phyloP scores from a whole-genome alignment of 2,329 filamentous ascomycete genomes.

The Paraconiothyrium brasiliense region DNA sequence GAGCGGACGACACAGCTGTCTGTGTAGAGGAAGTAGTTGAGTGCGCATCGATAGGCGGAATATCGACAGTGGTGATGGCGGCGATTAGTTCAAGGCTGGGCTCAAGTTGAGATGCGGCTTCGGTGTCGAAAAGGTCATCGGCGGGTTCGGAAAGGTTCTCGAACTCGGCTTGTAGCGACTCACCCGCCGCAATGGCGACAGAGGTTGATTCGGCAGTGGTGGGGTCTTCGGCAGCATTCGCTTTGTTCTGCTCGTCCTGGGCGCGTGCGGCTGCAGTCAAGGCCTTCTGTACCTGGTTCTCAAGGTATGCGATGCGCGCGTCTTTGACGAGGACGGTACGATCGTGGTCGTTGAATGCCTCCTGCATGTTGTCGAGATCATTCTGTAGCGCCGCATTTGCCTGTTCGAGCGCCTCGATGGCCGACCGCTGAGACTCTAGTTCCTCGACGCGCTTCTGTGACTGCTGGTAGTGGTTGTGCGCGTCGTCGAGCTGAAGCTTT shows the following conservation, averaged over 20 bases:
- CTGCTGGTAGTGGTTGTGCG: conserved; percentile 2
- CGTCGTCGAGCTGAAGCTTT: neutral
- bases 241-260: neutral
- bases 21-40: conserved; percentile 2
- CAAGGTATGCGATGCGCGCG: conserved; percentile 10
- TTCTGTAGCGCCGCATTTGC: conserved; percentile 1
- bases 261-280: neutral
- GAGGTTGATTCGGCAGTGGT: neutral
- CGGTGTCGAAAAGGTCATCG: neutral
- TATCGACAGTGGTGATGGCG: neutral
- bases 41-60: neutral
- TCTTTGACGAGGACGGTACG: conserved; percentile 12
- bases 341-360: conserved; percentile 1
- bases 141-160: neutral
- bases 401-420: conserved; percentile 6
- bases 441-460: conserved; percentile 4
- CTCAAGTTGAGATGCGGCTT: neutral
- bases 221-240: neutral
- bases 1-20: conserved; percentile 1
- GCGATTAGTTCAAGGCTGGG: neutral
- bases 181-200: neutral
- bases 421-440: conserved; percentile 2
- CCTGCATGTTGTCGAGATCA: conserved; percentile 6
- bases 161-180: conserved; percentile 1
- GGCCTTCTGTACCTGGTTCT: conserved; percentile 4